Base-by-base conservation (phyloP, 129 eudicot species). In the Sambucus nigra region DNA sequence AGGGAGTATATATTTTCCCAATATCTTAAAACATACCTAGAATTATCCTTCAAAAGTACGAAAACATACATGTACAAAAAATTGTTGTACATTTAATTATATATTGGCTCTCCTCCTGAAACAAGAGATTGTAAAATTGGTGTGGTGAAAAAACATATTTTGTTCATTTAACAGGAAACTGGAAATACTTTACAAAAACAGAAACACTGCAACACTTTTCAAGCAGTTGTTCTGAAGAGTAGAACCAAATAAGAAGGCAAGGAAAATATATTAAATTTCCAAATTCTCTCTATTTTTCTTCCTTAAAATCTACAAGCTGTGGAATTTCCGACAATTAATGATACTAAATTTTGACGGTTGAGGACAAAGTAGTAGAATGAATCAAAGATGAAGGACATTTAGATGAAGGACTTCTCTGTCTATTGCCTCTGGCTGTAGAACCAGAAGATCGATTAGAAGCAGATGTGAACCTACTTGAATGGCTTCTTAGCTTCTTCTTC, bases 401-500 rank as follows among this genome's bases (percentile, higher is more conserved):
- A 47, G 67, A 44, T 11, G 60, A 60, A 31, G 44, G 58, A 50
- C 28, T 67, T 64, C 66, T 55, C 55, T 68, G 74, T 51, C 72
- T 59, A 14, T 69, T 42, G 22, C 63, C 40, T 25, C 68, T 32
- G 10, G 69, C 44, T 57, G 78, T 58, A 18, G 80, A 75, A 67
- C 66, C 59, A 39, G 83, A 56, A 2, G 82, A 32, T 55, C 67
- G 59, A 51, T 67, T 64, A 31, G 78, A 72, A 9, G 92, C 61
- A 42, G 96, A 57, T 15, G 65, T 41, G 21, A 55, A 87, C 70
- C 94, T 79, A 68, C 74, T 79, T 4, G 96, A 87, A 21, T 68
- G 80, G 75, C 81, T 76, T 79, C 86, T 71, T 17, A 74, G 69
- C 69, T 71, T 87, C 47, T 82, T 79, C 62, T 82, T 82, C 22